A percentile compares a stretch with the other conserved stretches of the same genome.
Evolutionary conservation across 164 flowering plant genomes (phyloP).

Genomic region (Stephania japonica): DNA sequence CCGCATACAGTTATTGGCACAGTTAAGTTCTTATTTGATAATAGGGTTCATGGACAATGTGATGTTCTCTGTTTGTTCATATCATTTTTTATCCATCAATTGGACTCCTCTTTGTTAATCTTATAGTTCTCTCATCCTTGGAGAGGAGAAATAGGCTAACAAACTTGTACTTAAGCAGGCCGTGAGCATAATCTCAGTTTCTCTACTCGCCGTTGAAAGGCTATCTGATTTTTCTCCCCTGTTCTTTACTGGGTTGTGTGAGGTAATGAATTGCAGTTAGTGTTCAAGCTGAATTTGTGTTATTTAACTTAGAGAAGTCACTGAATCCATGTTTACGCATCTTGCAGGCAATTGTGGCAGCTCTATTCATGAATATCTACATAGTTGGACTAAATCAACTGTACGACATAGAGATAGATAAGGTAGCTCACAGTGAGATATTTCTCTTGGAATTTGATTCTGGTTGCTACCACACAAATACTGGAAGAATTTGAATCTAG

Average conservation of each 20-base stretch:
- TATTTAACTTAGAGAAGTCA: background rate
- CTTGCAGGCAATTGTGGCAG: slow-evolving; percentile 83
- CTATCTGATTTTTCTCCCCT: slow-evolving; percentile 74
- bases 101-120: slow-evolving; percentile 1
- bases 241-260: slow-evolving; percentile 57
- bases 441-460: background rate
- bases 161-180: slow-evolving; percentile 46
- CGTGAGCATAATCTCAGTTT: slow-evolving; percentile 82
- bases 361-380: slow-evolving; percentile 89
- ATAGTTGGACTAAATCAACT: slow-evolving; percentile 91
- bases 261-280: slow-evolving; percentile 41
- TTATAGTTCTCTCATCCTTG: slow-evolving; percentile 4
- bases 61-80: background rate
- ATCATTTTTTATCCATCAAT: background rate
- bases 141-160: slow-evolving; percentile 7
- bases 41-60: background rate
- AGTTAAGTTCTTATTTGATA: slow-evolving; percentile 43
- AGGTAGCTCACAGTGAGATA: slow-evolving; percentile 39
- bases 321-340: background rate
- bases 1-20: slow-evolving; percentile 96
- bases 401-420: slow-evolving; percentile 89
- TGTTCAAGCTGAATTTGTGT: slow-evolving; percentile 8
- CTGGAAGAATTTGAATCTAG: background rate
- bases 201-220: slow-evolving; percentile 82
- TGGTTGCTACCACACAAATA: background rate